A percentile compares a stretch with the other conserved stretches of the same genome.
phyloP scores from a whole-genome alignment of 495 filamentous ascomycete species.

The Neurospora sp. region DNA sequence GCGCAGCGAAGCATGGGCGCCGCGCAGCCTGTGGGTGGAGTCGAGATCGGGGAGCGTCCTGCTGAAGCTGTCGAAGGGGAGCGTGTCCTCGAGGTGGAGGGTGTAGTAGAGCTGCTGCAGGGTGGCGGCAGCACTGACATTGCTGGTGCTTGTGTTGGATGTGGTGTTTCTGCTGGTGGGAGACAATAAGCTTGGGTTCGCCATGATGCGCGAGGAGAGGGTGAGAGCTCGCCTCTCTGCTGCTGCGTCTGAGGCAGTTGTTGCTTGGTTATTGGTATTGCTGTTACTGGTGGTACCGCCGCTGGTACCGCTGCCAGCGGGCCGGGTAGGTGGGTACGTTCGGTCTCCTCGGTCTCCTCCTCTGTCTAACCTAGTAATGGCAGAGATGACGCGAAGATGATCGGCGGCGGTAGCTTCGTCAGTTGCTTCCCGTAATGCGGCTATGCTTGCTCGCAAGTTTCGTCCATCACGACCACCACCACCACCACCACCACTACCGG shows the following conservation, averaged over 20 bases:
- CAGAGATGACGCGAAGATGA: not conserved
- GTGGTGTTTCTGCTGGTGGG: not conserved
- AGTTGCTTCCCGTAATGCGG: not conserved
- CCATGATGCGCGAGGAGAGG: slow-evolving; percentile 9
- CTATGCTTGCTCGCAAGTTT: not conserved
- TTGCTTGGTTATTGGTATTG: not conserved
- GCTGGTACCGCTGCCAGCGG: not conserved
- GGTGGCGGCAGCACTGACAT: not conserved
- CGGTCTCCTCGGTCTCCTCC: not conserved
- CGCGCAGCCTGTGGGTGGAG: not conserved
- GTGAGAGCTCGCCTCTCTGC: slow-evolving; percentile 7
- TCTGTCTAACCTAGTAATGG: not conserved
- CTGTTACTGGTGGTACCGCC: not conserved
- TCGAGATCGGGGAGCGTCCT: not conserved
- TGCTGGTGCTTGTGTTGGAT: not conserved
- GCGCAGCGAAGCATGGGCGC: slow-evolving; percentile 4
- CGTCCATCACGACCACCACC: not conserved
- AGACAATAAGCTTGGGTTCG: slow-evolving; percentile 4
- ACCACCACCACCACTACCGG: not conserved
- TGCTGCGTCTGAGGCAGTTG: slow-evolving; percentile 1
- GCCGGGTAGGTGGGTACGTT: not conserved
- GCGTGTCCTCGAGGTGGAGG: not conserved
- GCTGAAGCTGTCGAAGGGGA: not conserved
- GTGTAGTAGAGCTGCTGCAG: not conserved
- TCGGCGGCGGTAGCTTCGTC: not conserved